Conservation (phyloP, 768 basidiomycete genomes). For the Cystofilobasidium bisporidii region DNA sequence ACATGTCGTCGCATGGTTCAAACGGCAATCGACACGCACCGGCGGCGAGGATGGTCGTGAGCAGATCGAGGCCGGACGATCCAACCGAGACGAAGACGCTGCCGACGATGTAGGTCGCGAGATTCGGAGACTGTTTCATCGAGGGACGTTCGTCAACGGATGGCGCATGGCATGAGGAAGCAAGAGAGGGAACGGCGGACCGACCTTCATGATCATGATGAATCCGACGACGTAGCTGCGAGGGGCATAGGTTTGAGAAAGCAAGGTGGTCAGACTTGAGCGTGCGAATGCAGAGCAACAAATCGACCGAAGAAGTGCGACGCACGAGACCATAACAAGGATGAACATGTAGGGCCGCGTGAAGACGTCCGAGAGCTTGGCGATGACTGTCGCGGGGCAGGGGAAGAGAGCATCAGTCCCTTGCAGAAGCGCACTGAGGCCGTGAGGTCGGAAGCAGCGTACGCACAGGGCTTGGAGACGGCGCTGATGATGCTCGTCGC, state of each 20-base stretch:
- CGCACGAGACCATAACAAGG: conserved; percentile 30
- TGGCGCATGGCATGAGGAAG: no score
- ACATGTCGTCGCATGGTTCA: no score
- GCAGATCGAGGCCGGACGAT: background rate
- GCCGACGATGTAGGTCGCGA: conserved; percentile 29
- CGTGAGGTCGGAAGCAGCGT: no score
- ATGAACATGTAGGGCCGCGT: conserved; percentile 33
- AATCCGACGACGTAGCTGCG: conserved; percentile 36
- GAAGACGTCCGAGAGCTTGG: conserved; percentile 36
- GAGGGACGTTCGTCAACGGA: conserved; percentile 18
- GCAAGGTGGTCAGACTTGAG: no score
- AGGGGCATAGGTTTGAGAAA: no score
- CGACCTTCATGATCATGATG: conserved; percentile 34
- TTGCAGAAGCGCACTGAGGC: no score
- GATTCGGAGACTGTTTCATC: conserved; percentile 34
- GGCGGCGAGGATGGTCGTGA: conserved; percentile 8
- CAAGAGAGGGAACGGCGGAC: background rate
- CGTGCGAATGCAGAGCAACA: no score
- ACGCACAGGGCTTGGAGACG: conserved; percentile 31
- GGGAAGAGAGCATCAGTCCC: background rate
- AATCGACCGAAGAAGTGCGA: no score
- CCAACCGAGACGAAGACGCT: background rate
- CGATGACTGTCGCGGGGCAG: conserved; percentile 26
- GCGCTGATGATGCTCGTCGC: conserved; percentile 35
- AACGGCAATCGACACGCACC: no score